Conservation (phyloP, 1,139 yeast genomes). For the Taphrina sp. region DNA sequence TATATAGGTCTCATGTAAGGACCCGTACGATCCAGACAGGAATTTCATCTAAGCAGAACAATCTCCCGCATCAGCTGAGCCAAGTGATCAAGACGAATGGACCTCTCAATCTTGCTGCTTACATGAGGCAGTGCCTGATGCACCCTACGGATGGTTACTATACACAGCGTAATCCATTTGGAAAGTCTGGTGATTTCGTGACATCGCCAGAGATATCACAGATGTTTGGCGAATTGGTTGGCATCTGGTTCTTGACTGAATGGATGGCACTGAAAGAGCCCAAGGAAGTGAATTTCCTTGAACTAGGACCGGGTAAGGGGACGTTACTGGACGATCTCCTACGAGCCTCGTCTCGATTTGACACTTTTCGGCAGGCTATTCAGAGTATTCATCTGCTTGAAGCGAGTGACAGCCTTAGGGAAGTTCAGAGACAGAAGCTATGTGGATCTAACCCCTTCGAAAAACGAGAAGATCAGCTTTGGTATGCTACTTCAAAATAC, state of each 20-base stretch:
- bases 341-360: constrained; percentile 42
- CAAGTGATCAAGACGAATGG: constrained; percentile 57
- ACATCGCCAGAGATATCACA: constrained; percentile 88
- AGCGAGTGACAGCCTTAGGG: constrained; percentile 65
- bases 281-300: constrained; percentile 56
- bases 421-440: constrained; percentile 55
- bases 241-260: constrained; percentile 60
- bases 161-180: constrained; percentile 73
- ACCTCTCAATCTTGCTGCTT: constrained; percentile 69
- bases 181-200: constrained; percentile 68
- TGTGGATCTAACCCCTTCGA: constrained; percentile 47
- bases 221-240: constrained; percentile 83
- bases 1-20: no score
- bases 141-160: constrained; percentile 79
- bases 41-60: no score
- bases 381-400: constrained; percentile 60
- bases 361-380: constrained; percentile 43
- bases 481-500: constrained; percentile 51
- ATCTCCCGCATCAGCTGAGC: constrained; percentile 13
- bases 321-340: constrained; percentile 70
- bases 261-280: constrained; percentile 64
- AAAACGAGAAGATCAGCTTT: constrained; percentile 46
- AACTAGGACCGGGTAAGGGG: constrained; percentile 85
- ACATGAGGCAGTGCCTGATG: constrained; percentile 78
- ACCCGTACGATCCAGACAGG: no score